Evolutionary conservation across 345 rosid species (phyloP), one percentile per base, ranked within the genome.

Genomic region (Garcia nutans): DNA sequence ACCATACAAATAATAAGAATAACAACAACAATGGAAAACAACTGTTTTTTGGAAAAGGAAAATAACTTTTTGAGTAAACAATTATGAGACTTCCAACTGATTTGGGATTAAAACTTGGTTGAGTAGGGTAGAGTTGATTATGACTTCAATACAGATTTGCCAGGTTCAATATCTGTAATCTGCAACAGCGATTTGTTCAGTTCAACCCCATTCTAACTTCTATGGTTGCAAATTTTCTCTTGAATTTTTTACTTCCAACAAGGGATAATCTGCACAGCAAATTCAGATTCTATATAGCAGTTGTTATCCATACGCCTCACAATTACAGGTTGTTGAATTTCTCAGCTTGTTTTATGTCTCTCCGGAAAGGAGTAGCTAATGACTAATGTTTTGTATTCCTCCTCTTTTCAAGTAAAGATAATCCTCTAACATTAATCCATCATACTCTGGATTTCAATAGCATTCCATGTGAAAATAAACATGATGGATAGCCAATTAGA

Each of bases 11-110:
- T 17, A 24, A 59, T 10, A 49, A 68, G n/a, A 58, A n/a, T 15
- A 44, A 45, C 37, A 58, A 57, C 65, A 58, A 41, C 52, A 42
- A 58, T 71, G 74, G n/a, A 12, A 7, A 37, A 64, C 45, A 64
- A 37, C 6, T 37, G 41, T 37, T 37, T 37, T 5, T 37, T 37
- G 41, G 41, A 6, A 2, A 37, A 37, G 74, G n/a, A 12, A 7
- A 37, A 64, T 11, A 64, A 64, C 10, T 17, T 17, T 56, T 2
- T 59, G 54, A 66, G 17, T n/a, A 22, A 44, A 66, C 24, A 42
- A 41, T 10, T 9, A 3, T 42, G 37, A 56, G 65, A 57, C 33
- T 71, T 28, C 33, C 58, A 54, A 3, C n/a, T 54, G 16, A 54
- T 54, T 54, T 16, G 20, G 22, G 58, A 15, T 54, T 54, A 54